Percentiles rank a stretch among this genome's conserved stretches.
Evolutionary conservation across 2,329 filamentous ascomycete genomes (phyloP).

Genomic region (Scortechinia acanthostroma): DNA sequence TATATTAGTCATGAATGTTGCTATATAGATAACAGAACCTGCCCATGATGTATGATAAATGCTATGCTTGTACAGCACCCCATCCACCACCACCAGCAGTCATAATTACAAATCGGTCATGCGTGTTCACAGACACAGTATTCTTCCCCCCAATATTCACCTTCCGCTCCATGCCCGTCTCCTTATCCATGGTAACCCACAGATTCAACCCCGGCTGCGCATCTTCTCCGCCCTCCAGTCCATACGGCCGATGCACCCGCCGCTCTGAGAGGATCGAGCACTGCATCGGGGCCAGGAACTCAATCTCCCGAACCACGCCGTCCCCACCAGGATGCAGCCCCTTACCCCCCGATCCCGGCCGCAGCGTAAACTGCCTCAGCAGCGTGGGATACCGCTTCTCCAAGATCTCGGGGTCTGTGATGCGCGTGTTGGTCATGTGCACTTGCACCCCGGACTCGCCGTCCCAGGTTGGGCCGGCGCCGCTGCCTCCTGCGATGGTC

Average conservation of each 20-base stretch:
- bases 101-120: conserved; percentile 6
- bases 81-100: conserved; percentile 7
- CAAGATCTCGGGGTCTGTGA: conserved; percentile 23
- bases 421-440: conserved; percentile 28
- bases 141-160: conserved; percentile 7
- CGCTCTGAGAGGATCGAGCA: conserved; percentile 7
- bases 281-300: conserved; percentile 7
- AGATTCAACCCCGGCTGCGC: conserved; percentile 5
- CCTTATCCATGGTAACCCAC: conserved; percentile 6
- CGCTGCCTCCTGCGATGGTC: conserved; percentile 21
- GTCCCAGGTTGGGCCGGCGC: conserved; percentile 17
- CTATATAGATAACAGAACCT: too few species aligned
- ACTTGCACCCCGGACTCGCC: conserved; percentile 18
- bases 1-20: too few species aligned
- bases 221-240: conserved; percentile 6
- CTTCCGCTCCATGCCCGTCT: conserved; percentile 5
- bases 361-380: conserved; percentile 18
- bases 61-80: too few species aligned
- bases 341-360: conserved; percentile 10
- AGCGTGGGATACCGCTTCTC: conserved; percentile 23
- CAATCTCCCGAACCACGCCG: conserved; percentile 7
- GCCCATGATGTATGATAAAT: too few species aligned
- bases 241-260: conserved; percentile 6
- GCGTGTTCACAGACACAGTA: conserved; percentile 5
- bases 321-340: conserved; percentile 6